phyloP scores from a whole-genome alignment of 192 early-diverging fungal genomes.

The Coemansia reversa region DNA sequence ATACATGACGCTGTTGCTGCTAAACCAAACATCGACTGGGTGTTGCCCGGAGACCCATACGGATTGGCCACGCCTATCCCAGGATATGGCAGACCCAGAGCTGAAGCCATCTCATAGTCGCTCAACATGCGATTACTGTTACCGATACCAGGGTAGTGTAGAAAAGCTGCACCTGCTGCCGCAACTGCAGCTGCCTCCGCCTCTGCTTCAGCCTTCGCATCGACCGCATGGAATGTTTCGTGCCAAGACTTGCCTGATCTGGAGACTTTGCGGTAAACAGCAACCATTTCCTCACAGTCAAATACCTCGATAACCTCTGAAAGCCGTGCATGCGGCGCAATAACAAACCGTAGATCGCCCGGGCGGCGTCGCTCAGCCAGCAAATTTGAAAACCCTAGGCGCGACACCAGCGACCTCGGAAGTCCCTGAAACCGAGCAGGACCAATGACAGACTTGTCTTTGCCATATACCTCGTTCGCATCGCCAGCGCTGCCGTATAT shows the following conservation, averaged over 20 bases:
- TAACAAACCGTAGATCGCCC: slow-evolving; percentile 40
- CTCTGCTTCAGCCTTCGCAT: slow-evolving; percentile 24
- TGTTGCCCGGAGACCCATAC: slow-evolving; percentile 19
- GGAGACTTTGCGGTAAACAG: slow-evolving; percentile 51
- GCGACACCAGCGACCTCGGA: slow-evolving; percentile 36
- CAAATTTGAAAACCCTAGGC: slow-evolving; percentile 35
- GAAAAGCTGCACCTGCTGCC: not conserved
- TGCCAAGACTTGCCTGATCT: slow-evolving; percentile 48
- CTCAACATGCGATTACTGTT: slow-evolving; percentile 19
- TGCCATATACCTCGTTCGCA: not conserved
- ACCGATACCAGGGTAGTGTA: not conserved
- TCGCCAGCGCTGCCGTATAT: slow-evolving; percentile 13
- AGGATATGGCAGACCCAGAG: slow-evolving; percentile 43
- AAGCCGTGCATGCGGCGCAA: slow-evolving; percentile 38
- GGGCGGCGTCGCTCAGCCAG: slow-evolving; percentile 37
- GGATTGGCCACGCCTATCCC: slow-evolving; percentile 19
- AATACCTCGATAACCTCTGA: slow-evolving; percentile 40
- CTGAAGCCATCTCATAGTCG: slow-evolving; percentile 50
- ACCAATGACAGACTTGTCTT: slow-evolving; percentile 10
- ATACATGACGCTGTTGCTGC: slow-evolving; percentile 39
- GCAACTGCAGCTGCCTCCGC: slow-evolving; percentile 1
- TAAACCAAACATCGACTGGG: not conserved
- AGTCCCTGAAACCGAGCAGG: slow-evolving; percentile 43
- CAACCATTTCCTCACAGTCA: slow-evolving; percentile 38
- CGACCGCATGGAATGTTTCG: slow-evolving; percentile 51